phyloP scores from a whole-genome alignment of 2,329 filamentous ascomycete genomes.

The Colletotrichum zoysiae region DNA sequence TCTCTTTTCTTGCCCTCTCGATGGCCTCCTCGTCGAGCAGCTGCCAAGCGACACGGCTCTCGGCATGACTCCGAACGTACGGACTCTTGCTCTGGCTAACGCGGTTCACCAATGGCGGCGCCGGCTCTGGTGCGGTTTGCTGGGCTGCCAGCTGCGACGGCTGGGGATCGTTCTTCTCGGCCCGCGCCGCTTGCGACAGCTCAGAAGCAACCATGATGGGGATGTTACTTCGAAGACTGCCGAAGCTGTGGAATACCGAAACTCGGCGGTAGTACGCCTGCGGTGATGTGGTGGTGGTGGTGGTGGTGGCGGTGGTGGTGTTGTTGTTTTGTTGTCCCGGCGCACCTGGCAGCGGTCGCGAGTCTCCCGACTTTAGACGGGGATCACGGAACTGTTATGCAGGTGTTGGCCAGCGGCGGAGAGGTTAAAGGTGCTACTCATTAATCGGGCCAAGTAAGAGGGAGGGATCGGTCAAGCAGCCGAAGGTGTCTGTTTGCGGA shows the following conservation, averaged over 20 bases:
- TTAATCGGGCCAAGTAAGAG: constrained; percentile 17
- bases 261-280: background rate
- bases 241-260: background rate
- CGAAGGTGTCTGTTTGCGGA: background rate
- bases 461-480: background rate
- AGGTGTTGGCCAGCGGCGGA: background rate
- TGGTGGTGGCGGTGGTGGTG: background rate
- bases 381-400: constrained; percentile 10
- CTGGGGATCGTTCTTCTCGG: constrained; percentile 37
- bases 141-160: constrained; percentile 49
- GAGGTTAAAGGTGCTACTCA: constrained; percentile 9
- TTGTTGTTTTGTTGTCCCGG: background rate
- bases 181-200: constrained; percentile 45
- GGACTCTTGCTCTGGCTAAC: constrained; percentile 59
- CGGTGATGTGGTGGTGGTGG: background rate
- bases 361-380: background rate
- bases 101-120: constrained; percentile 51
- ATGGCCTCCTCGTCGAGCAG: constrained; percentile 84
- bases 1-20: constrained; percentile 80
- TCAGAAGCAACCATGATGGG: constrained; percentile 54
- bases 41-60: constrained; percentile 93
- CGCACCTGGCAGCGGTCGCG: background rate
- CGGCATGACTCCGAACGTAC: constrained; percentile 77
- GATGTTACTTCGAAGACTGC: background rate
- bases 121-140: constrained; percentile 41